Percentiles rank a stretch among this genome's conserved stretches.
phyloP scores from a whole-genome alignment of 2,329 filamentous ascomycete genomes.

The Penicillium sp. region DNA sequence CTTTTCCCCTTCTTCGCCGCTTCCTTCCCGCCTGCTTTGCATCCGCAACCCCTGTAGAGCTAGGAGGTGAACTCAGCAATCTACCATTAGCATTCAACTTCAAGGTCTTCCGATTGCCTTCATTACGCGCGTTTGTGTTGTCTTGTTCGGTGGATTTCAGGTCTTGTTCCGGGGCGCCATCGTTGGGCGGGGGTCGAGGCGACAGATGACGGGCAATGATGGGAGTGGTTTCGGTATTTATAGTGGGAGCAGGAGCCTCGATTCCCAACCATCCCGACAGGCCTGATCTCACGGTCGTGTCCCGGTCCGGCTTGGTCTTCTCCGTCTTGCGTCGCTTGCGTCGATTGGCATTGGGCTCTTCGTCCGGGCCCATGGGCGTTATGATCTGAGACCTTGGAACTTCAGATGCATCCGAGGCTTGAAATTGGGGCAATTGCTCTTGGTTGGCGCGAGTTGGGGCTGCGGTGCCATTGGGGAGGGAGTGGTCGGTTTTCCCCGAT shows the following conservation, averaged over 20 bases:
- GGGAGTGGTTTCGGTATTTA: not conserved
- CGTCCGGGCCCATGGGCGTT: slow-evolving; percentile 11
- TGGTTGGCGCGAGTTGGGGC: not conserved
- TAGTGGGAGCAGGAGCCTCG: not conserved
- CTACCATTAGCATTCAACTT: slow-evolving; percentile 43
- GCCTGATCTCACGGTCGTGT: slow-evolving; percentile 3
- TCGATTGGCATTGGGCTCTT: slow-evolving; percentile 31
- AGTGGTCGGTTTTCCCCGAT: slow-evolving; percentile 5
- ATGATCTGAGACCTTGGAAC: not conserved
- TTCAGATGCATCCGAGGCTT: not conserved
- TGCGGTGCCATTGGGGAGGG: not conserved
- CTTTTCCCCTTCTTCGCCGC: slow-evolving; percentile 31
- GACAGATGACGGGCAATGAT: not conserved
- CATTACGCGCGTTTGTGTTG: slow-evolving; percentile 20
- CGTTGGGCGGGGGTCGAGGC: not conserved
- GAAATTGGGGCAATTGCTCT: not conserved
- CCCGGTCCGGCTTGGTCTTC: slow-evolving; percentile 7
- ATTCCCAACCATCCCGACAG: slow-evolving; percentile 17
- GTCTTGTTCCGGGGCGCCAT: not conserved
- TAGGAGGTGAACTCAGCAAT: slow-evolving; percentile 37
- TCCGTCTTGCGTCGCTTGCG: slow-evolving; percentile 36
- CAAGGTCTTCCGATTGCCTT: slow-evolving; percentile 48
- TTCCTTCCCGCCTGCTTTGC: slow-evolving; percentile 22
- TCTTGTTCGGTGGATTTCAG: not conserved
- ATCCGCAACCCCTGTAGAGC: slow-evolving; percentile 18